Base-by-base conservation (phyloP, 306 rosid genomes). In the Sindora glabra region DNA sequence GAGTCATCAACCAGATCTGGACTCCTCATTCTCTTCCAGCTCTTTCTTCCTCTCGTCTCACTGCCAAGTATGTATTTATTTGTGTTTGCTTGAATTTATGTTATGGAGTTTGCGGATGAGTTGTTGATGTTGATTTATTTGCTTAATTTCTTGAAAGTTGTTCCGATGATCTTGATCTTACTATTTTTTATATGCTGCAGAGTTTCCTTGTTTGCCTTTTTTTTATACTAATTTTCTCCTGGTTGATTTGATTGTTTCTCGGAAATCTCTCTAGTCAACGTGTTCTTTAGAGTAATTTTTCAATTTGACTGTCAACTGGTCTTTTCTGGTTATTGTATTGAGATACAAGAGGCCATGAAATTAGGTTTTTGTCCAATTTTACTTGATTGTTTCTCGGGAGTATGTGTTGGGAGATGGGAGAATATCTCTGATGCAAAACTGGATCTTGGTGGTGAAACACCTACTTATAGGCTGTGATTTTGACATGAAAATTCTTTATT, bases 1-100 rank as follows among this genome's bases (percentile, higher is more conserved):
- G 86, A 36, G 39, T 81, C 68, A 63, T 70, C 23, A 54, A 66
- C 71, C 85, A 81, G 91, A 87, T 87, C 89, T 73, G 84, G 83
- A 77, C 68, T n/a, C 50, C 69, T 5, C 46, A 39, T 62, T 11
- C 76, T 3, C 56, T 79, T 69, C 74, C 72, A 3, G 21, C 41
- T 56, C 48, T 48, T 54, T 62, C 69, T 39, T 11, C 65, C 30
- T 38, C 89, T 48, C 46, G 75, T 39, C 65, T 65, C 47, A 17
- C 82, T 39, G 9, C 57, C 51, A 83, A 94, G 94, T 83, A 19
- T 69, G 2, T 12, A 12, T 29, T 58, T 6, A 29, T 29, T 4
- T 29, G 5, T 9, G 8, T 29, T 29, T 29, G n/a, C n/a, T 29
- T 1, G 8, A 29, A 1, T 29, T 1, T 29, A 4, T 4, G 5